Evolutionary conservation across 352 stramenopile genomes (phyloP), one percentile per base, ranked within the genome.

Genomic region (Pythium oligandrum): DNA sequence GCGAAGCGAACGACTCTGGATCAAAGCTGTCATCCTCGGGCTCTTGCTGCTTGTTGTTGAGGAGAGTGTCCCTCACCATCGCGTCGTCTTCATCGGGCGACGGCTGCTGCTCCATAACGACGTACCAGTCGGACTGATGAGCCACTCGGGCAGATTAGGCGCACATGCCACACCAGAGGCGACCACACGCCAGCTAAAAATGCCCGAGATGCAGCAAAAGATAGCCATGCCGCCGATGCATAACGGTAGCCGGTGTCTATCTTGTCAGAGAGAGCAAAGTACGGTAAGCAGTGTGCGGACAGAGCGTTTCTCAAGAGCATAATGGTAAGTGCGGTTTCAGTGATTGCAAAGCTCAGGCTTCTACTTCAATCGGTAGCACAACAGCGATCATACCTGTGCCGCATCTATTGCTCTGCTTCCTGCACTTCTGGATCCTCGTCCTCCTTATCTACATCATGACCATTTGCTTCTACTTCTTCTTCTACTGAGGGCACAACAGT

Each of bases 1-100:
- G 42, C 6, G 65, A 70, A 7, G 71, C 72, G 44, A 91, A 91
- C 9, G 61, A 17, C n/a, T 78, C 64, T n/a, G 61, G 31, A 43
- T 73, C 54, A 51, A 70, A 73, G 12, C 66, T 58, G 8, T 58
- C 49, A 3, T 7, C 4, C 2, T 6, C 33, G 35, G 61, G 48
- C 33, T 61, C 51, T 9, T 47, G 37, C 32, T 58, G 33, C 1
- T 38, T 34, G 17, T 26, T 26, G 17, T 10, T 57, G 34, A 26
- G 40, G 11, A 9, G 4, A n/a, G 4, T 51, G 31, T 7, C 10
- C n/a, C 44, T 66, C 17, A 26, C 17, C 17, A 26, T 53, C 9
- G 35, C 9, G 3, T 61, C 51, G 6, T 37, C 30, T 45, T 64
- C 53, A 8, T 51, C 48, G 43, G 31, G 11, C 10, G 43, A 10